A percentile compares a stretch with the other conserved stretches of the same genome.
Conservation (phyloP, 2,329 filamentous ascomycete genomes). For the Colletotrichum musicola region DNA sequence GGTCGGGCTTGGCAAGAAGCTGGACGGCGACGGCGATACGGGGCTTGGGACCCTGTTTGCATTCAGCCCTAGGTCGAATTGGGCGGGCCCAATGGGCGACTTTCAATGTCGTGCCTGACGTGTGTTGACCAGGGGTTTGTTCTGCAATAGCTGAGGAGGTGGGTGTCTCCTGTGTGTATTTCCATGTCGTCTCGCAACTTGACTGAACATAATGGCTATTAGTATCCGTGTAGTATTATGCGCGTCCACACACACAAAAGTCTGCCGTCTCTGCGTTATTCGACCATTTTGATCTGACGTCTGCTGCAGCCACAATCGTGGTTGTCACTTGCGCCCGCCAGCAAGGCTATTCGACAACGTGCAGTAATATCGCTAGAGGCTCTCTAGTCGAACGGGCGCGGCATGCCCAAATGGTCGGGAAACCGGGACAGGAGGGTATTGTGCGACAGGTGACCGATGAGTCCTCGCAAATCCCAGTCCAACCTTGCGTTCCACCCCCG, state of each 20-base stretch:
- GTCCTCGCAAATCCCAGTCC: constrained; percentile 18
- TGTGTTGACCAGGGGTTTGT: constrained; percentile 16
- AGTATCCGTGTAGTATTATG: neutral
- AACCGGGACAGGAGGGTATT: constrained; percentile 12
- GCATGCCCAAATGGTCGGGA: constrained; percentile 11
- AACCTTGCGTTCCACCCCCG: neutral
- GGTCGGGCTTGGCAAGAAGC: constrained; percentile 18
- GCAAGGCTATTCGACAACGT: constrained; percentile 2
- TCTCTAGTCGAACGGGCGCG: neutral
- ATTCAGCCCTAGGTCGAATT: constrained; percentile 29
- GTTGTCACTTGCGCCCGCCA: constrained; percentile 3
- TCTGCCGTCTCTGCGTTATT: constrained; percentile 3
- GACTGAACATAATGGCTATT: constrained; percentile 5
- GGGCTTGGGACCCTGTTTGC: constrained; percentile 21
- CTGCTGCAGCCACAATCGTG: neutral
- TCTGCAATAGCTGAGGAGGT: constrained; percentile 11
- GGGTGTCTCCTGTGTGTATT: constrained; percentile 11
- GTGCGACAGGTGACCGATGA: constrained; percentile 28
- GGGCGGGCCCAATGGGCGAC: constrained; percentile 12
- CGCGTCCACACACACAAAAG: constrained; percentile 2
- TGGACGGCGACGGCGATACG: constrained; percentile 1
- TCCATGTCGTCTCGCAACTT: neutral
- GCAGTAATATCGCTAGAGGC: neutral
- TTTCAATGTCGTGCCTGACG: constrained; percentile 27
- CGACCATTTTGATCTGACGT: constrained; percentile 1